phyloP scores from a whole-genome alignment of 2,329 filamentous ascomycete species.

The Colletotrichum sidae region DNA sequence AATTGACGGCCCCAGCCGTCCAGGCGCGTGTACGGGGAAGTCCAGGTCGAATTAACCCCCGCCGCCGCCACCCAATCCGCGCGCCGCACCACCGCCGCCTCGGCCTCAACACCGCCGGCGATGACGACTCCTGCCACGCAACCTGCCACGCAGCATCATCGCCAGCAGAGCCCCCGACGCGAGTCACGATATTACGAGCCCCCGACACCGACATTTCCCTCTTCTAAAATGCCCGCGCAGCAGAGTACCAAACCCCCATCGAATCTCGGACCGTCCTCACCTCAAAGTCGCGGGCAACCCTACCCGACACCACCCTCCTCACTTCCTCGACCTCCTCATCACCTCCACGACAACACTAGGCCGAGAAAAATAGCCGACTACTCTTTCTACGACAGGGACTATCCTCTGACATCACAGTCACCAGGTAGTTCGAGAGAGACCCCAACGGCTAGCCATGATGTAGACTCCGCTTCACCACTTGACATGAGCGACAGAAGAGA shows the following conservation, averaged over 20 bases:
- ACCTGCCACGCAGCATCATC: constrained; percentile 4
- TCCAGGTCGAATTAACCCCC: constrained; percentile 42
- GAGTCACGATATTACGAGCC: constrained; percentile 4
- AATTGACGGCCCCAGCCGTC: constrained; percentile 47
- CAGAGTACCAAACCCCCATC: neutral
- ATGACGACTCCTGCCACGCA: constrained; percentile 17
- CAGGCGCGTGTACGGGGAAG: constrained; percentile 38
- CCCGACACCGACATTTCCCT: neutral
- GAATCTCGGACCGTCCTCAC: too few relatives aligned
- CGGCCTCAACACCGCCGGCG: constrained; percentile 54
- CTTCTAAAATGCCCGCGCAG: neutral
- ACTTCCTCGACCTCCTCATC: too few relatives aligned
- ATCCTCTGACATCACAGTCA: too few relatives aligned
- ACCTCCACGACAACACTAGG: too few relatives aligned
- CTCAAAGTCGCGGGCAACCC: too few relatives aligned
- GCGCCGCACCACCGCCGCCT: constrained; percentile 40
- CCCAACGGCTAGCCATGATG: neutral
- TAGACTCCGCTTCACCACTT: too few relatives aligned
- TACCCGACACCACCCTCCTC: too few relatives aligned
- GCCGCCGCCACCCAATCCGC: constrained; percentile 34
- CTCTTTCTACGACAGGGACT: too few relatives aligned
- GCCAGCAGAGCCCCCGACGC: neutral
- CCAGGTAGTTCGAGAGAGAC: too few relatives aligned
- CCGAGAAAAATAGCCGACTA: too few relatives aligned
- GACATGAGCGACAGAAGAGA: neutral